Percentiles rank a stretch among this genome's conserved stretches.
Conservation (phyloP, 495 filamentous ascomycete genomes). For the Aeminium ludgeri region DNA sequence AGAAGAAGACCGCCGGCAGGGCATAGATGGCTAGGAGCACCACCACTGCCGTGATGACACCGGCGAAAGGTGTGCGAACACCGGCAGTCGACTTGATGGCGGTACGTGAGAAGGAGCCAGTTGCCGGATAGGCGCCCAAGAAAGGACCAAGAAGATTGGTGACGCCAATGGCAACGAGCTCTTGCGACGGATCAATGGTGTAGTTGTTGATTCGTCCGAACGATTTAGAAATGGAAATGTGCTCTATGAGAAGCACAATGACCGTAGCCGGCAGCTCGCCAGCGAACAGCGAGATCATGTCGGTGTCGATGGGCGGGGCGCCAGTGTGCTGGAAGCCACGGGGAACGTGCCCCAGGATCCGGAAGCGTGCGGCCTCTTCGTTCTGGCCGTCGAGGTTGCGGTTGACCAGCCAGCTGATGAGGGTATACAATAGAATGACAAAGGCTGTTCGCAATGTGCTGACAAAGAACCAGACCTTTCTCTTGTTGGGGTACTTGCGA, state of each 20-base stretch:
- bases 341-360: constrained; percentile 60
- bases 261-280: constrained; percentile 58
- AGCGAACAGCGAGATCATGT: constrained; percentile 45
- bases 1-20: constrained; percentile 82
- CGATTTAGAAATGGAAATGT: constrained; percentile 79
- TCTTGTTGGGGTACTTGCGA: constrained; percentile 48
- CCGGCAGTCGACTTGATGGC: constrained; percentile 98
- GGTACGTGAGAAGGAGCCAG: constrained; percentile 91
- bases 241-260: constrained; percentile 86
- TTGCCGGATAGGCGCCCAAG: constrained; percentile 84
- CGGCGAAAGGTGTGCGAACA: constrained; percentile 82
- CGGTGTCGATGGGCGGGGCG: constrained; percentile 52
- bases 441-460: constrained; percentile 82
- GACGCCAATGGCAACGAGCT: constrained; percentile 87
- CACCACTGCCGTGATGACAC: constrained; percentile 73
- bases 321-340: constrained; percentile 61
- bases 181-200: constrained; percentile 92
- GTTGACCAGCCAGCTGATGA: constrained; percentile 81
- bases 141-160: constrained; percentile 87
- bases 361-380: constrained; percentile 30
- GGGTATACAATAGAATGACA: constrained; percentile 80
- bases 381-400: constrained; percentile 12
- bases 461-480: constrained; percentile 72
- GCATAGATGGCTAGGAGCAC: constrained; percentile 94
- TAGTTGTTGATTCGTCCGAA: constrained; percentile 97